Evolutionary conservation across 2,329 filamentous ascomycete genomes (phyloP).

Genomic region (Plenodomus lindquistii): DNA sequence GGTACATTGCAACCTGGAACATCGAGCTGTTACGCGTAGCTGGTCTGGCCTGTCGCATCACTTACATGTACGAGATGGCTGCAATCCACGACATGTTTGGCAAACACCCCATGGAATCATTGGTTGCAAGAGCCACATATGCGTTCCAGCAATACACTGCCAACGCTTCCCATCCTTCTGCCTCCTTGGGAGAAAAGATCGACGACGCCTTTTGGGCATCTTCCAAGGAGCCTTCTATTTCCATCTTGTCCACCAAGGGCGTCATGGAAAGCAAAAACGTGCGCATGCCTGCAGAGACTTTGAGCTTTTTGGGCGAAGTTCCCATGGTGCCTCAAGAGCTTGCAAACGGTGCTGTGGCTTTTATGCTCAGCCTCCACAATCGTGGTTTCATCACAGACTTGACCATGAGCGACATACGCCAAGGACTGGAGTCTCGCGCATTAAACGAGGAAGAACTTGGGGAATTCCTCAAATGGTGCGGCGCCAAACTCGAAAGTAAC

Average conservation of each 20-base stretch:
- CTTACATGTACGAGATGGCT: slow-evolving; percentile 83
- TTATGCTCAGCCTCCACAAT: slow-evolving; percentile 78
- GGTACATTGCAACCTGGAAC: slow-evolving; percentile 95
- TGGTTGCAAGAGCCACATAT: slow-evolving; percentile 79
- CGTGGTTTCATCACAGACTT: slow-evolving; percentile 87
- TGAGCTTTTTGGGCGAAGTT: slow-evolving; percentile 84
- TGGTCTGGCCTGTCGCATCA: slow-evolving; percentile 85
- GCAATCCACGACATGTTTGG: slow-evolving; percentile 59
- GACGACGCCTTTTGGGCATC: slow-evolving; percentile 97
- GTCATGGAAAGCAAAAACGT: slow-evolving; percentile 83
- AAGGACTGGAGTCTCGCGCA: slow-evolving; percentile 80
- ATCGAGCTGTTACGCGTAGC: slow-evolving; percentile 88
- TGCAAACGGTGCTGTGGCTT: slow-evolving; percentile 66
- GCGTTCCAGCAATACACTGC: slow-evolving; percentile 87
- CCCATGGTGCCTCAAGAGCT: slow-evolving; percentile 81
- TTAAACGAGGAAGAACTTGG: slow-evolving; percentile 76
- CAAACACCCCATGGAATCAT: slow-evolving; percentile 60
- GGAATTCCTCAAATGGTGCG: slow-evolving; percentile 84
- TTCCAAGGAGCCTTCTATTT: slow-evolving; percentile 74
- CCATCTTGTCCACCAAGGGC: slow-evolving; percentile 85
- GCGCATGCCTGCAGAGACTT: slow-evolving; percentile 71
- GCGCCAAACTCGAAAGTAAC: slow-evolving; percentile 69
- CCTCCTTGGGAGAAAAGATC: slow-evolving; percentile 80
- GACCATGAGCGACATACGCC: slow-evolving; percentile 81
- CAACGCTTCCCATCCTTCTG: slow-evolving; percentile 84